Conservation (phyloP, 2,329 filamentous ascomycete species). For the Septoria linicola region DNA sequence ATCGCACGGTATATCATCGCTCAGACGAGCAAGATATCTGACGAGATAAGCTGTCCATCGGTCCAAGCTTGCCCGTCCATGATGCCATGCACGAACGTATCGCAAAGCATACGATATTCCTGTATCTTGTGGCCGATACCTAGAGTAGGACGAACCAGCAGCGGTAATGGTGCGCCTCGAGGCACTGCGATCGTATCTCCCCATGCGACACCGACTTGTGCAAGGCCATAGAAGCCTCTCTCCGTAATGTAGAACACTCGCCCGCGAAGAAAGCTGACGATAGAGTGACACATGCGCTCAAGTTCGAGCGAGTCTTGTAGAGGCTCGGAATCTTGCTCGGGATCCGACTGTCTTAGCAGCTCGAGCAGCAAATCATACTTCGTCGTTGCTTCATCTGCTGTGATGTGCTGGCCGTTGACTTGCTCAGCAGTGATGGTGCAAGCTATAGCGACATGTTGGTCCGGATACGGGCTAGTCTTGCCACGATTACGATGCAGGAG, state of each 20-base stretch:
- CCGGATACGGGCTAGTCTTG: conserved; percentile 14
- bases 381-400: conserved; percentile 16
- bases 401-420: conserved; percentile 16
- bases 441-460: conserved; percentile 21
- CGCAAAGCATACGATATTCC: conserved; percentile 19
- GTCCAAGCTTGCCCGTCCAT: conserved; percentile 24
- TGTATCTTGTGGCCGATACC: conserved; percentile 7
- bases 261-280: conserved; percentile 22
- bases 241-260: conserved; percentile 25
- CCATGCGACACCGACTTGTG: conserved; percentile 19
- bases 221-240: conserved; percentile 21
- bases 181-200: conserved; percentile 21
- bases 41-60: conserved; percentile 9
- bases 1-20: not conserved
- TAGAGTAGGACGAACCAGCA: conserved; percentile 18
- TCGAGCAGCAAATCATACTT: conserved; percentile 21
- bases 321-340: not conserved
- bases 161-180: conserved; percentile 20
- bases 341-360: conserved; percentile 10
- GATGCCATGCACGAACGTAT: conserved; percentile 21
- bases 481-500: conserved; percentile 20
- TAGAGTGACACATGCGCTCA: conserved; percentile 13
- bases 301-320: conserved; percentile 6
- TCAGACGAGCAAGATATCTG: conserved; percentile 15
- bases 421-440: conserved; percentile 24